Base-by-base conservation (phyloP, 495 filamentous ascomycete genomes). In the Patellaria atrata region DNA sequence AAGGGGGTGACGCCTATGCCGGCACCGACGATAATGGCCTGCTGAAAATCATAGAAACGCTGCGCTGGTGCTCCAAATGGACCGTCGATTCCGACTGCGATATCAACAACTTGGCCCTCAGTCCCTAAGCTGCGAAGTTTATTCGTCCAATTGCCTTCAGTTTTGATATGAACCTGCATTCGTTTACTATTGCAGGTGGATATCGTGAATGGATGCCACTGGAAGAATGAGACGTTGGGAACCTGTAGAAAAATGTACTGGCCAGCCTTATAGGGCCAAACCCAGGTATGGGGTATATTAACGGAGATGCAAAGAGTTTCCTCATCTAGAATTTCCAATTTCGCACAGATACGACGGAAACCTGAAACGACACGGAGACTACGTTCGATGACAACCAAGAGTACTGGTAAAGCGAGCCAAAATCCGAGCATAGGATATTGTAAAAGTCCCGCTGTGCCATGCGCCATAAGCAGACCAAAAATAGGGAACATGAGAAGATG, bases 1-100 rank as follows among this genome's bases (percentile, higher is more conserved):
- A 59, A 58, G 4, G 56, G 58, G 1, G 58, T 61, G 20, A 61
- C 54, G 20, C 56, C 58, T 10, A 61, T 61, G 5, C 58, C 58
- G 18, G 48, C 45, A 4, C 56, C 58, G 20, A 59, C 43, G 27
- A 61, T 43, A 31, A 57, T 55, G 38, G 27, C 43, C 25, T 58
- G 50, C 21, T 45, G 41, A 33, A 54, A 59, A 28, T 58, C 56
- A 39, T 61, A 55, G 46, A 61, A 58, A 21, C 53, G 44, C 39
- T 59, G 56, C 3, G 56, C 56, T 0, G 52, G 52, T 19, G 52
- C 50, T 23, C 54, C 50, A 30, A 47, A 55, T 5, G 50, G 52
- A 12, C 52, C 52, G 38, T 55, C 50, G 22, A 53, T 22, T n/a
- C 50, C 51, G n/a, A 57, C 41, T 13, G 37, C 37, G 27, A 54